These are phyloP conservation scores for Lasiosphaeria miniovina DNA, from an alignment of 495 filamentous ascomycete species.

Conservation along the genomic window DNA sequence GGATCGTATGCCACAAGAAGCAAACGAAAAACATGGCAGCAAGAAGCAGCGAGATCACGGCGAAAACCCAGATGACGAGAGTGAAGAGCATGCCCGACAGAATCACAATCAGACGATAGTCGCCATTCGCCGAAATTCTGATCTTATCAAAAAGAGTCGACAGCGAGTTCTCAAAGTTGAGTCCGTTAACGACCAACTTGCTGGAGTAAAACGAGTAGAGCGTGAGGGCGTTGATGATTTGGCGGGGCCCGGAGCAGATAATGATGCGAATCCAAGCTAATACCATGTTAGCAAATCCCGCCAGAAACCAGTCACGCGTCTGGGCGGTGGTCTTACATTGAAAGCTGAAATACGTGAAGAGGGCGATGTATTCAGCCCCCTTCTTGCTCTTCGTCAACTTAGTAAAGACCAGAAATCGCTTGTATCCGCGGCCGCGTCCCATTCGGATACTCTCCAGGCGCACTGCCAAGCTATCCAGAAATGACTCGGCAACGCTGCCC, in stretches of 20 bases:
- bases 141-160: conserved; percentile 75
- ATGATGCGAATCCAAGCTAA: conserved; percentile 79
- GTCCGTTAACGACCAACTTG: conserved; percentile 60
- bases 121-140: conserved; percentile 61
- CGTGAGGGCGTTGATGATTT: conserved; percentile 83
- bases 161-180: conserved; percentile 53
- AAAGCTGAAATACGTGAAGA: conserved; percentile 94
- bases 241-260: conserved; percentile 85
- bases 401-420: conserved; percentile 86
- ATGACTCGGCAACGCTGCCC: conserved; percentile 85
- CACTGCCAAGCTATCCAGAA: conserved; percentile 81
- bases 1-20: conserved; percentile 90
- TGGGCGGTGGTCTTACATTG: conserved; percentile 57
- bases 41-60: conserved; percentile 67
- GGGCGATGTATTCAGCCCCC: conserved; percentile 82
- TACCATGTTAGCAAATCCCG: conserved; percentile 9
- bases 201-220: conserved; percentile 72
- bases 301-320: too few species aligned
- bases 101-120: conserved; percentile 74
- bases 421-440: conserved; percentile 67
- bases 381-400: conserved; percentile 90
- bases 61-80: conserved; percentile 82
- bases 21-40: conserved; percentile 74
- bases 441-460: conserved; percentile 74
- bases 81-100: conserved; percentile 90